These are phyloP conservation scores for Exophiala spinifera DNA, from an alignment of 2,329 filamentous ascomycete genomes.

Conservation along the genomic window DNA sequence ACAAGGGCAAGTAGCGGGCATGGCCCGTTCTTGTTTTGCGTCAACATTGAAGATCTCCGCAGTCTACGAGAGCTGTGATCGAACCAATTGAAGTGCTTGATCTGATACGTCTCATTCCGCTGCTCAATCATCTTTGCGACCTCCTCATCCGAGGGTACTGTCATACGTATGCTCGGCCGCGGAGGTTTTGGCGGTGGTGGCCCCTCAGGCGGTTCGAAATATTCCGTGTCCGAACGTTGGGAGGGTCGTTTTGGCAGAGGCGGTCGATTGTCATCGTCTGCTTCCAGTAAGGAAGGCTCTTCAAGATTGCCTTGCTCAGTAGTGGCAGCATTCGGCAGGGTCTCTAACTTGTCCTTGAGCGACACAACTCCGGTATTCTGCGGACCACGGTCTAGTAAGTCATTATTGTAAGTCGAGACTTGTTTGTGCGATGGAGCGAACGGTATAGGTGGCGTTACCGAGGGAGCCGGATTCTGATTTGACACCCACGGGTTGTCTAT, in stretches of 20 bases:
- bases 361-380: slow-evolving; percentile 16
- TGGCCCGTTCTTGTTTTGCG: slow-evolving; percentile 91
- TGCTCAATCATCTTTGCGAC: slow-evolving; percentile 42
- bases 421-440: slow-evolving; percentile 25
- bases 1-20: slow-evolving; percentile 91
- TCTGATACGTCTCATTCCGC: slow-evolving; percentile 77
- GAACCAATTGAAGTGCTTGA: slow-evolving; percentile 86
- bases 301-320: not conserved
- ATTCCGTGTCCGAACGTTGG: slow-evolving; percentile 11
- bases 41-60: slow-evolving; percentile 77
- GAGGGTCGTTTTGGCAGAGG: slow-evolving; percentile 13
- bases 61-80: slow-evolving; percentile 63
- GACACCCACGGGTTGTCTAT: slow-evolving; percentile 26
- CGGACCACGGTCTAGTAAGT: slow-evolving; percentile 24
- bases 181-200: slow-evolving; percentile 22
- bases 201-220: slow-evolving; percentile 18
- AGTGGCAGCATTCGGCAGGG: slow-evolving; percentile 14
- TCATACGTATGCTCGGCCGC: slow-evolving; percentile 15
- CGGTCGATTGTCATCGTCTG: slow-evolving; percentile 22
- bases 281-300: slow-evolving; percentile 25
- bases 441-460: slow-evolving; percentile 20
- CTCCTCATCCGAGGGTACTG: slow-evolving; percentile 31
- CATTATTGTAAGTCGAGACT: slow-evolving; percentile 19
- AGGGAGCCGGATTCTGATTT: slow-evolving; percentile 3
- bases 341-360: slow-evolving; percentile 16